A percentile compares a stretch with the other conserved stretches of the same genome.
Evolutionary conservation across 2,329 filamentous ascomycete species (phyloP).

Genomic region (Phaeosphaeriaceae sp.): DNA sequence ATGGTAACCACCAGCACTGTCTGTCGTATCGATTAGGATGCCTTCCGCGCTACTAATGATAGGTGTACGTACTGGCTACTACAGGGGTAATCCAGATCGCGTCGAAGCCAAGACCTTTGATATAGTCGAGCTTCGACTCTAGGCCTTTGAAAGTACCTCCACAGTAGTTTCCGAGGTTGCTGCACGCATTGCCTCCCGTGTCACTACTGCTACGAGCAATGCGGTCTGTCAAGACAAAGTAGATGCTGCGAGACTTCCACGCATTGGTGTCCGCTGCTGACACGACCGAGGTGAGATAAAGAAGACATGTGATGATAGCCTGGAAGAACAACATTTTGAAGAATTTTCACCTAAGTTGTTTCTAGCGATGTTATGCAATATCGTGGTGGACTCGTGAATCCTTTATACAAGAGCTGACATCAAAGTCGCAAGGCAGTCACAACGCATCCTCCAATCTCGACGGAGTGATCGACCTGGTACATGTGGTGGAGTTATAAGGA

Average conservation of each 20-base stretch:
- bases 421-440: neutral
- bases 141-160: slow-evolving; percentile 61
- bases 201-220: slow-evolving; percentile 44
- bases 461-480: neutral
- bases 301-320: slow-evolving; percentile 18
- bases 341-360: neutral
- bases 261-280: slow-evolving; percentile 40
- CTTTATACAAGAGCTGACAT: slow-evolving; percentile 4
- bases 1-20: slow-evolving; percentile 58
- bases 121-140: slow-evolving; percentile 59
- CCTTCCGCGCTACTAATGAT: neutral
- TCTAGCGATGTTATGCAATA: neutral
- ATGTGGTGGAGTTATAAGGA: neutral
- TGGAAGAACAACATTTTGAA: slow-evolving; percentile 28
- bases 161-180: slow-evolving; percentile 53
- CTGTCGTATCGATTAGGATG: slow-evolving; percentile 13
- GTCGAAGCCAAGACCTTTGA: slow-evolving; percentile 59
- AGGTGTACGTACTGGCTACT: slow-evolving; percentile 34
- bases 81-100: slow-evolving; percentile 58
- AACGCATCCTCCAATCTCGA: neutral
- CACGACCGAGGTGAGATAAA: slow-evolving; percentile 27
- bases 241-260: slow-evolving; percentile 49
- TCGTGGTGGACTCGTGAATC: neutral
- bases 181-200: slow-evolving; percentile 38
- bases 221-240: slow-evolving; percentile 48